These are phyloP conservation scores for Ogataea neopini DNA, from an alignment of 805 yeast species.

Conservation along the genomic window DNA sequence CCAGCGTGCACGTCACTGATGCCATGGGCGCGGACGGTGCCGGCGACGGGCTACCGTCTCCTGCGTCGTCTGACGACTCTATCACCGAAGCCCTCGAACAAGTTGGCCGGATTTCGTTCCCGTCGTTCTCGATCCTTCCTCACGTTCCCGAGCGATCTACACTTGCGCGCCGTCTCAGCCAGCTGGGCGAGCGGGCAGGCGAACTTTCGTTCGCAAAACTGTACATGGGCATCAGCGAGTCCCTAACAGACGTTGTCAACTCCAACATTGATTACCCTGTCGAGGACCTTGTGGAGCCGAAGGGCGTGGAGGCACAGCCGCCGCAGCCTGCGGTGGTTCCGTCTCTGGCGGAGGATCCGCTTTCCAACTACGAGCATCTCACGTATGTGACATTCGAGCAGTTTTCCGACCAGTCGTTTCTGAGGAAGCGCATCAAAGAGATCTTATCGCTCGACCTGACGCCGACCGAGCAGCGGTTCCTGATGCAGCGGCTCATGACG, in stretches of 20 bases:
- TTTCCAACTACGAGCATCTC: conserved; percentile 28
- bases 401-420: conserved; percentile 36
- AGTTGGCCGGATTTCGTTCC: conserved; percentile 44
- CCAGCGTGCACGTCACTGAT: not conserved
- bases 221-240: conserved; percentile 31
- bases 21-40: not conserved
- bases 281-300: conserved; percentile 40
- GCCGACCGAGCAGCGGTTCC: conserved; percentile 46
- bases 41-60: not conserved
- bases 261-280: conserved; percentile 50
- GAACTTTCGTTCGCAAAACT: conserved; percentile 19
- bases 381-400: conserved; percentile 36
- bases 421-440: conserved; percentile 50
- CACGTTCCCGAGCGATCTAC: conserved; percentile 1
- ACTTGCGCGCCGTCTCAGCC: not conserved
- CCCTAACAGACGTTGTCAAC: conserved; percentile 43
- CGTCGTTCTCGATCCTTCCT: conserved; percentile 30
- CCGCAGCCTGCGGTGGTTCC: not conserved
- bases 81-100: conserved; percentile 50
- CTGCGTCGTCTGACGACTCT: conserved; percentile 33
- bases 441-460: conserved; percentile 43
- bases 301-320: conserved; percentile 20
- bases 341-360: conserved; percentile 12
- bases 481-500: conserved; percentile 69
- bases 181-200: conserved; percentile 19